Conservation (phyloP, 768 basidiomycete species). For the Daedalea quercina region DNA sequence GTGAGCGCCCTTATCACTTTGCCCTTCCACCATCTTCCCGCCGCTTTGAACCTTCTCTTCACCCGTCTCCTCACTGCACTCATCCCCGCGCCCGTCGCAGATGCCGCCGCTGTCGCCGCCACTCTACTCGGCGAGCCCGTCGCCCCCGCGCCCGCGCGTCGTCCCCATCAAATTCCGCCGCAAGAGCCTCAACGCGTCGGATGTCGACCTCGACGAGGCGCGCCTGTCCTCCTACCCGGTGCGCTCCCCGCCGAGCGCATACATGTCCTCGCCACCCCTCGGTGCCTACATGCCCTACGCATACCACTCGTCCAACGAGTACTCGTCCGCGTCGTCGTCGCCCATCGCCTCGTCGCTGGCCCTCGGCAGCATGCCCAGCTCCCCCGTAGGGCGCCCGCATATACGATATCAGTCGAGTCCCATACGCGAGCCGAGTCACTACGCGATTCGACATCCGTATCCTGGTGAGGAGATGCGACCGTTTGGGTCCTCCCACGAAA, state of each 20-base stretch:
- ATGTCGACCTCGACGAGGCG: not conserved
- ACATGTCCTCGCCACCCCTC: not conserved
- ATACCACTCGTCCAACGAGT: not conserved
- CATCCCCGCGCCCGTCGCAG: not conserved
- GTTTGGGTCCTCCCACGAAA: slow-evolving; percentile 4
- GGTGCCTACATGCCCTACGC: not conserved
- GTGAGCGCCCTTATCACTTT: slow-evolving; percentile 7
- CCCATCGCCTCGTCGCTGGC: not conserved
- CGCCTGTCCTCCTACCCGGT: not conserved
- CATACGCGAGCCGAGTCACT: not conserved
- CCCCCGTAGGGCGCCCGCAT: not conserved
- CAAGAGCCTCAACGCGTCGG: slow-evolving; percentile 7
- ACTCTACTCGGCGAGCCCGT: not conserved
- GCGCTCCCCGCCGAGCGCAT: not conserved
- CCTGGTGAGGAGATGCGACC: not conserved
- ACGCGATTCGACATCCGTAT: not conserved
- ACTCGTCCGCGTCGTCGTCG: slow-evolving; percentile 1
- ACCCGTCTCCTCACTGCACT: not conserved
- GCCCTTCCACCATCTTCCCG: slow-evolving; percentile 2
- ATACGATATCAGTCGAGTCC: slow-evolving; percentile 5
- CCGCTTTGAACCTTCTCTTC: not conserved
- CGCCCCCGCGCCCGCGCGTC: slow-evolving; percentile 4
- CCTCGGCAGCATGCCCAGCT: not conserved
- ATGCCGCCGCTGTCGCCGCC: not conserved
- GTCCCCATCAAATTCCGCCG: slow-evolving; percentile 14